Evolutionary conservation across 2,329 filamentous ascomycete genomes (phyloP), one percentile per base, ranked within the genome.

Genomic region (Trichoderma sp.): DNA sequence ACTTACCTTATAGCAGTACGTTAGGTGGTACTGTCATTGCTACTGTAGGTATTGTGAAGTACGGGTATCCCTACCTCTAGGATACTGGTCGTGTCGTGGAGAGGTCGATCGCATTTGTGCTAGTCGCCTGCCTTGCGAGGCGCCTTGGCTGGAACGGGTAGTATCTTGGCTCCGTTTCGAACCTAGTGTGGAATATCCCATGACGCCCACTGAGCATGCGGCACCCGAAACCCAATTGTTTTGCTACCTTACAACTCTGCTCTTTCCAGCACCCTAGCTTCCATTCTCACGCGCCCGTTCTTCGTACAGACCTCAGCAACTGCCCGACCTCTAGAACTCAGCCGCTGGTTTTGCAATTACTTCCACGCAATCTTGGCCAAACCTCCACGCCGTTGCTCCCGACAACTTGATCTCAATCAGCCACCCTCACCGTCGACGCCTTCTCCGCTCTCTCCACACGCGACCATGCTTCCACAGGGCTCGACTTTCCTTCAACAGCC

Each of bases 371-470:
- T 28, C 45, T 30, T 77, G 66, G 76, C 79, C 64, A 81, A 80
- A 9, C 44, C n/a, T 5, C 82, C 81, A 58, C 77, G 83, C 12
- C 34, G 69, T 76, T 83, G 68, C 26, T 34, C 14, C 34, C 34
- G 14, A 73, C 74, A 67, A 75, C 79, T 66, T 69, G 74, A 66
- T 73, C 75, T 34, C 76, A 75, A 9, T 10, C 34, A 39, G 69
- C 71, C 74, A 67, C 66, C 73, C 47, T 70, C 76, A 61, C 70
- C 72, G 47, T 72, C 73, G 67, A 69, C 73, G 68, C 70, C 68
- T 59, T 74, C 76, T 65, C 68, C 72, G 67, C 72, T 66, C 50
- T 34, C 3, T 10, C 68, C 70, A 39, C 67, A 72, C 47, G 56
- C 67, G 70, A 65, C 71, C 69, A 67, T 65, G 68, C 24, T 74